phyloP scores from a whole-genome alignment of 306 rosid species.

The Glycine soja region DNA sequence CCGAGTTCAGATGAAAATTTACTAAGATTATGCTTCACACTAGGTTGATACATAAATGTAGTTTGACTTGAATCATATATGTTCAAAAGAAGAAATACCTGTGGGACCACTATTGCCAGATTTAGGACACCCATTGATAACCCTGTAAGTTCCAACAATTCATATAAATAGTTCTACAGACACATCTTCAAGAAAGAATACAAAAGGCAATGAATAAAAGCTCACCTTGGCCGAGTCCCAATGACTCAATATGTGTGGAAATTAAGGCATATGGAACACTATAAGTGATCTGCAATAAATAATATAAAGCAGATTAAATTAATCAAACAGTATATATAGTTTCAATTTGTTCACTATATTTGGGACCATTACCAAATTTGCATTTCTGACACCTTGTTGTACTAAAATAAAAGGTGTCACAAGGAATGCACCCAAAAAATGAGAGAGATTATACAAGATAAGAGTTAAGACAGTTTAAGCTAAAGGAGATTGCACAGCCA shows the following conservation, averaged over 20 bases:
- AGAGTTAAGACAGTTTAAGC: neutral
- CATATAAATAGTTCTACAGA: constrained; percentile 44
- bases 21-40: neutral
- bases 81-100: constrained; percentile 63
- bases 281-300: constrained; percentile 78
- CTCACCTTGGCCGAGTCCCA: constrained; percentile 96
- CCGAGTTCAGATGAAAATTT: constrained; percentile 22
- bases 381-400: constrained; percentile 35
- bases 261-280: constrained; percentile 93
- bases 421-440: constrained; percentile 16
- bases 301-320: constrained; percentile 38
- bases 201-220: constrained; percentile 36
- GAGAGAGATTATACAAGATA: constrained; percentile 10
- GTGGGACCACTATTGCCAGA: constrained; percentile 91
- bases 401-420: constrained; percentile 21
- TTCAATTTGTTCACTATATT: constrained; percentile 35
- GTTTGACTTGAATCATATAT: constrained; percentile 18
- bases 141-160: constrained; percentile 66
- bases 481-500: constrained; percentile 10
- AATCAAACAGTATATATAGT: constrained; percentile 29
- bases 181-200: constrained; percentile 39
- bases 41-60: neutral
- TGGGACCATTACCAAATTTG: constrained; percentile 11
- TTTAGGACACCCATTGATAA: constrained; percentile 95
- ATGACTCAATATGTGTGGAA: constrained; percentile 79